Conservation (phyloP, 2,329 filamentous ascomycete species). For the Davidsoniella virescens region DNA sequence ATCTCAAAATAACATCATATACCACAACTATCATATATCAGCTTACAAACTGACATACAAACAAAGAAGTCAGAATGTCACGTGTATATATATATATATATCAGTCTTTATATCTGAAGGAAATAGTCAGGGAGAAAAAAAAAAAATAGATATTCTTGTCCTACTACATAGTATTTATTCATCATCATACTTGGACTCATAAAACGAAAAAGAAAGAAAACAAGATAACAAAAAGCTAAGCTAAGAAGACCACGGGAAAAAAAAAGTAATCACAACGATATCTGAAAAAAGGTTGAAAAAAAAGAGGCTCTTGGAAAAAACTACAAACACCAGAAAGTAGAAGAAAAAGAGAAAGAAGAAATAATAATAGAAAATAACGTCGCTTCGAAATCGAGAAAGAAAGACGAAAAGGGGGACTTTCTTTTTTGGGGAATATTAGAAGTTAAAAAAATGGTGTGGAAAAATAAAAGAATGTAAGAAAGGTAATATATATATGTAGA, state of each 20-base stretch:
- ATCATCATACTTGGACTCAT: constrained; percentile 11
- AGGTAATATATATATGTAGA: not conserved
- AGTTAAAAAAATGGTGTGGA: constrained; percentile 7
- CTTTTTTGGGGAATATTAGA: constrained; percentile 2
- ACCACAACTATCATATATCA: too few species aligned
- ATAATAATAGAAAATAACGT: not conserved
- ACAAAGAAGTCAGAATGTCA: too few species aligned
- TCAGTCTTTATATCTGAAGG: not conserved
- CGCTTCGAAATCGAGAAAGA: not conserved
- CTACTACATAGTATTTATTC: not conserved
- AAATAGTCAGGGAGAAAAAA: not conserved
- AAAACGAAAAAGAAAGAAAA: constrained; percentile 1
- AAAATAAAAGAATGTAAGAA: not conserved
- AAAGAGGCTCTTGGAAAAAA: not conserved
- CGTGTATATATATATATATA: too few species aligned
- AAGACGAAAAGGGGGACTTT: not conserved
- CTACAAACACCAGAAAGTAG: not conserved
- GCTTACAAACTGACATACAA: too few species aligned
- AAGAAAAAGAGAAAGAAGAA: not conserved
- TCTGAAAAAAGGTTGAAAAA: constrained; percentile 2
- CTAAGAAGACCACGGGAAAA: not conserved
- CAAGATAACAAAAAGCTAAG: not conserved
- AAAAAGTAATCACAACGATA: not conserved
- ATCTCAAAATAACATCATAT: too few species aligned
- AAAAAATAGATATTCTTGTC: not conserved